phyloP scores from a whole-genome alignment of 148 eudicot species.

The Heliosperma pusillum region DNA sequence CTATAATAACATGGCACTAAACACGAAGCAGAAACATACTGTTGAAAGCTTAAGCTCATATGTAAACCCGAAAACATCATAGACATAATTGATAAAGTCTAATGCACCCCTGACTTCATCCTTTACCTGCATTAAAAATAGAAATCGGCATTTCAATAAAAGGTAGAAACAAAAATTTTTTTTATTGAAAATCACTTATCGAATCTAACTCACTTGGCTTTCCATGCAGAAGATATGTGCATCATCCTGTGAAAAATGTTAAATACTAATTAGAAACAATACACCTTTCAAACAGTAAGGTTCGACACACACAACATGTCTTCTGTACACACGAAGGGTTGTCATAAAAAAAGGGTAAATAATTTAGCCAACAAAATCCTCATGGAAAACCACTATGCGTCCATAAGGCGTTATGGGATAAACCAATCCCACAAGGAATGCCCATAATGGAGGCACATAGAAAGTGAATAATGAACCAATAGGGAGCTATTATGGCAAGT shows the following conservation, averaged over 20 bases:
- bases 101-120: slow-evolving; percentile 81
- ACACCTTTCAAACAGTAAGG: not conserved
- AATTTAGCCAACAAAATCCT: not conserved
- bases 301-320: not conserved
- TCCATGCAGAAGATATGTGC: slow-evolving; percentile 99
- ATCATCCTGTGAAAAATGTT: slow-evolving; percentile 70
- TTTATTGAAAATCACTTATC: not conserved
- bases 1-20: slow-evolving; percentile 5
- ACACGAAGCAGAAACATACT: slow-evolving; percentile 38
- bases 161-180: not conserved
- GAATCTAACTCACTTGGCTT: slow-evolving; percentile 64
- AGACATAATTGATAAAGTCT: slow-evolving; percentile 65
- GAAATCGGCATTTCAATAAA: slow-evolving; percentile 10
- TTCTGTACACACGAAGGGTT: not conserved
- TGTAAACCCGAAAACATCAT: slow-evolving; percentile 78
- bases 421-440: not conserved
- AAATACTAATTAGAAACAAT: slow-evolving; percentile 17
- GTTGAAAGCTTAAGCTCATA: slow-evolving; percentile 94
- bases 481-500: not conserved
- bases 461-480: not conserved
- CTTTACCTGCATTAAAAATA: slow-evolving; percentile 59
- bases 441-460: not conserved
- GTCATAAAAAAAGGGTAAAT: not conserved
- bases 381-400: not conserved
- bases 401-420: not conserved